A percentile compares a stretch with the other conserved stretches of the same genome.
Evolutionary conservation across 176 grass and related monocot genomes (phyloP).

Genomic region (Stipa capillata): DNA sequence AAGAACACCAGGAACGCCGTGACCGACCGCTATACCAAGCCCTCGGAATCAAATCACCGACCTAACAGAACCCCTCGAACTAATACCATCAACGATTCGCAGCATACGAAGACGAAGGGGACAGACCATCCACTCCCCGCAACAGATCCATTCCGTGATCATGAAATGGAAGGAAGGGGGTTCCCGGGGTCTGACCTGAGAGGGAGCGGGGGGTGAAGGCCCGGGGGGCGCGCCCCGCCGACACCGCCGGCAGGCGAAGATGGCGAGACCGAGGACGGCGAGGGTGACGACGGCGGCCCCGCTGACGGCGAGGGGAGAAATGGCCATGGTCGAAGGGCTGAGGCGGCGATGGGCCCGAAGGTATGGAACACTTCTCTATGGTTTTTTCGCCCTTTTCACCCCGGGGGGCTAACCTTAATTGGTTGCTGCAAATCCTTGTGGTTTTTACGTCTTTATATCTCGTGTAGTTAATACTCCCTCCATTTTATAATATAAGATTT

Average conservation of each 20-base stretch:
- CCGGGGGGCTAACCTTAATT: background rate
- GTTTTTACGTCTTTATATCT: background rate
- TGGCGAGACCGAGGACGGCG: conserved; percentile 31
- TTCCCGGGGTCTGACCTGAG: background rate
- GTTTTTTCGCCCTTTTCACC: background rate
- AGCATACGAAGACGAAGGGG: background rate
- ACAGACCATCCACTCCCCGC: background rate
- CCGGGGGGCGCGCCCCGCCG: background rate
- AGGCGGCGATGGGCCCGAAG: background rate
- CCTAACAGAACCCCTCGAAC: background rate
- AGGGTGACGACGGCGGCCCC: conserved; percentile 14
- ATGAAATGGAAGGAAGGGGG: background rate
- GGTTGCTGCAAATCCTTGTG: background rate
- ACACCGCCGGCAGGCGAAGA: conserved; percentile 25
- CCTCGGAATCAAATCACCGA: background rate
- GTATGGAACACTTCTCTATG: background rate
- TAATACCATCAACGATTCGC: background rate
- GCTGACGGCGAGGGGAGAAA: conserved; percentile 12
- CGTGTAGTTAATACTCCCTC: no score
- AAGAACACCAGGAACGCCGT: background rate
- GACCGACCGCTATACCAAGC: background rate
- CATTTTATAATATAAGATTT: no score
- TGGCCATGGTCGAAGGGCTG: background rate
- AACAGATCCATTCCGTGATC: background rate
- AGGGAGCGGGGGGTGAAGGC: background rate